A percentile compares a stretch with the other conserved stretches of the same genome.
These are phyloP conservation scores for Ganoderma resinaceum DNA, from an alignment of 1,284 basidiomycete genomes.

Conservation along the genomic window DNA sequence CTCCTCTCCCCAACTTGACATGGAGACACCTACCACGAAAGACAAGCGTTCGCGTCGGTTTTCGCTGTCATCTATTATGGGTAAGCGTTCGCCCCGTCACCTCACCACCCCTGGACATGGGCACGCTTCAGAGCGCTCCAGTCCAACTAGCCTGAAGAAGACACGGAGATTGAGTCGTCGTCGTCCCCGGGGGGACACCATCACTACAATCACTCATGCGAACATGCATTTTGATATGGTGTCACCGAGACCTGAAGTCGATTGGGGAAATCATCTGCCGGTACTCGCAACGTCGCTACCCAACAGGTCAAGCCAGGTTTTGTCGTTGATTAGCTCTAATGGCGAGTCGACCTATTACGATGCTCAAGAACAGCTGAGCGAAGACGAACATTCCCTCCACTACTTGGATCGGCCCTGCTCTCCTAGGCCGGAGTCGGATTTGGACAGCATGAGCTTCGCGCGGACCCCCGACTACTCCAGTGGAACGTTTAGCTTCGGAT, in stretches of 20 bases:
- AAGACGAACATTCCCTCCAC: slow-evolving; percentile 13
- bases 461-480: slow-evolving; percentile 31
- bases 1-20: not conserved
- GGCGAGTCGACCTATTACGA: slow-evolving; percentile 24
- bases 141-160: slow-evolving; percentile 10
- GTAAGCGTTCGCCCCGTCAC: slow-evolving; percentile 25
- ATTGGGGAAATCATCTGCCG: not conserved
- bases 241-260: slow-evolving; percentile 16
- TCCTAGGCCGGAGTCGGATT: slow-evolving; percentile 34
- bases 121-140: not conserved
- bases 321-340: slow-evolving; percentile 16
- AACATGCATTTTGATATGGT: slow-evolving; percentile 31
- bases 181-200: slow-evolving; percentile 24
- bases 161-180: slow-evolving; percentile 7
- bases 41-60: slow-evolving; percentile 36
- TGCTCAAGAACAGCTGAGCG: slow-evolving; percentile 24
- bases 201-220: slow-evolving; percentile 28
- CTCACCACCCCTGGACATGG: not conserved
- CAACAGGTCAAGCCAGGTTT: slow-evolving; percentile 12
- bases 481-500: slow-evolving; percentile 26
- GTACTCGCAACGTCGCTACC: not conserved
- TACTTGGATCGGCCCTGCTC: slow-evolving; percentile 25
- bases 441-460: slow-evolving; percentile 43
- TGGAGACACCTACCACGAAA: slow-evolving; percentile 15
- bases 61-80: slow-evolving; percentile 40